phyloP scores from a whole-genome alignment of 768 basidiomycete genomes.

The Arthromyces matolae region DNA sequence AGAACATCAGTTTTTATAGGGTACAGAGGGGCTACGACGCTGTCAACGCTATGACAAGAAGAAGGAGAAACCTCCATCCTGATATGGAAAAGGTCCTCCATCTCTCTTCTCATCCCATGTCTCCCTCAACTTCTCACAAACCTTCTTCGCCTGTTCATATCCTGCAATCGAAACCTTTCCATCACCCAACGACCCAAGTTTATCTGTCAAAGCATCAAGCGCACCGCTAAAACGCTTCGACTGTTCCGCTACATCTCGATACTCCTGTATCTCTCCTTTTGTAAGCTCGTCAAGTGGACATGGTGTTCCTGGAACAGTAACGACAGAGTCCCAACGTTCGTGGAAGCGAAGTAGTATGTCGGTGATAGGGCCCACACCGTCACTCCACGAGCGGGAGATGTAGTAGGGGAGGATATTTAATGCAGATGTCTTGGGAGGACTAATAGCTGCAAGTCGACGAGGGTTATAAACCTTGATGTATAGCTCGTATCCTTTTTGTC shows the following conservation, averaged over 20 bases:
- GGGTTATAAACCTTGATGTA: too few species aligned
- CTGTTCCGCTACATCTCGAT: not conserved
- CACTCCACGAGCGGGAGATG: not conserved
- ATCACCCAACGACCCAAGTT: constrained; percentile 1
- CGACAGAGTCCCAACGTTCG: constrained; percentile 2
- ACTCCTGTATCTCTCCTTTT: constrained; percentile 3
- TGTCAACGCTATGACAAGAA: constrained; percentile 4
- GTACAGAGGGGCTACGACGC: too few species aligned
- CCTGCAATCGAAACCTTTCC: not conserved
- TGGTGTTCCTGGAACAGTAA: too few species aligned
- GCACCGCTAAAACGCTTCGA: not conserved
- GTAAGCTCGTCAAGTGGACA: constrained; percentile 2
- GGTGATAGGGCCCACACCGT: constrained; percentile 2
- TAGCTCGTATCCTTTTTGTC: too few species aligned
- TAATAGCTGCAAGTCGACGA: not conserved
- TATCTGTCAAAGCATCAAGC: not conserved
- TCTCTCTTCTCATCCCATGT: not conserved
- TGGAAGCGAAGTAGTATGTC: not conserved
- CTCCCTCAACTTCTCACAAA: not conserved
- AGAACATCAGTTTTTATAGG: too few species aligned
- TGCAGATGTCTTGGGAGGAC: not conserved
- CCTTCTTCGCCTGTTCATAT: not conserved
- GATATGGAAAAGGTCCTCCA: constrained; percentile 4
- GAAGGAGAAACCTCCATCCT: constrained; percentile 4
- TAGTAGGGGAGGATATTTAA: constrained; percentile 5